A percentile compares a stretch with the other conserved stretches of the same genome.
Evolutionary conservation across 1,284 basidiomycete species (phyloP).

Genomic region (Ustilago cynodontis): DNA sequence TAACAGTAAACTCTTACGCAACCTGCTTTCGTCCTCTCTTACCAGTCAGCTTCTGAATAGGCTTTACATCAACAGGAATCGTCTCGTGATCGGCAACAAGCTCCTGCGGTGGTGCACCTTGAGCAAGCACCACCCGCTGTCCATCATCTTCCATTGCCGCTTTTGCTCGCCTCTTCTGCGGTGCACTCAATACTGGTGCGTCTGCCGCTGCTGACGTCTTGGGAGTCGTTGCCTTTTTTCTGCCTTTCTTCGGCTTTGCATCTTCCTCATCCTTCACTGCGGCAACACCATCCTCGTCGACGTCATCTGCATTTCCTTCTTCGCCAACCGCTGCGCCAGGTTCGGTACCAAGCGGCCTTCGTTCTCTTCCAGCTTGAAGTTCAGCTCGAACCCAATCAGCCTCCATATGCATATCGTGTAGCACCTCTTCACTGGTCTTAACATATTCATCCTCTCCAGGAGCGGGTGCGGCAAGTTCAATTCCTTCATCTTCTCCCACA

Average conservation of each 20-base stretch:
- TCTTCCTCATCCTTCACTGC: slow-evolving; percentile 30
- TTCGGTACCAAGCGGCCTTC: slow-evolving; percentile 45
- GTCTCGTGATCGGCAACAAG: slow-evolving; percentile 37
- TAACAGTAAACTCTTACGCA: not conserved
- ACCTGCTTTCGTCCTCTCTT: slow-evolving; percentile 21
- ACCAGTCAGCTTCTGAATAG: not conserved
- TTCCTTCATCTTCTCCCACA: slow-evolving; percentile 62
- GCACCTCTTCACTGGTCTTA: slow-evolving; percentile 60
- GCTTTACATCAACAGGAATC: slow-evolving; percentile 21
- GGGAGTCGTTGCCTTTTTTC: slow-evolving; percentile 2
- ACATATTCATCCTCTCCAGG: slow-evolving; percentile 58
- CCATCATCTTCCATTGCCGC: slow-evolving; percentile 42
- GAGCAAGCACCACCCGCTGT: slow-evolving; percentile 35
- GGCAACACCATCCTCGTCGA: slow-evolving; percentile 17
- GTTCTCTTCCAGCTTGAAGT: slow-evolving; percentile 39
- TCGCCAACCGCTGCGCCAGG: slow-evolving; percentile 28
- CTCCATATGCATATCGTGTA: slow-evolving; percentile 55
- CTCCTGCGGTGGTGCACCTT: slow-evolving; percentile 44
- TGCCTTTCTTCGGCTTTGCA: slow-evolving; percentile 14
- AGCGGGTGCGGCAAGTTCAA: slow-evolving; percentile 36
- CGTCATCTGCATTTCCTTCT: slow-evolving; percentile 10
- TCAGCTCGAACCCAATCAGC: slow-evolving; percentile 56
- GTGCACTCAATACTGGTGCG: slow-evolving; percentile 14
- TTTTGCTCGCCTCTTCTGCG: slow-evolving; percentile 31
- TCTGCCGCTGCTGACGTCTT: not conserved